Conservation (phyloP, 73 alveolate genomes). For the Paramecium primaurelia region DNA sequence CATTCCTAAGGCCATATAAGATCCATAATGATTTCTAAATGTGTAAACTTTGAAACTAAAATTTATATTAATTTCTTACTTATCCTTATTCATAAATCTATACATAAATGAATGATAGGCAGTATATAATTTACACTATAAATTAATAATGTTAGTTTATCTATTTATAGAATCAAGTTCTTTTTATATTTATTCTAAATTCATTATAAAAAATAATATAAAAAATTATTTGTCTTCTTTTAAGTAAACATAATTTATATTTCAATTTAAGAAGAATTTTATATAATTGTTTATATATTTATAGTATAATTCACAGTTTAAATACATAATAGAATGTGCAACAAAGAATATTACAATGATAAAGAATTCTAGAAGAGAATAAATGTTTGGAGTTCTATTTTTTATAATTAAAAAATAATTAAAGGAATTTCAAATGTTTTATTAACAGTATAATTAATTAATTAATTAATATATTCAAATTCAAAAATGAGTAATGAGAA, state of each 20-base stretch:
- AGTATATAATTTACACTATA: neutral
- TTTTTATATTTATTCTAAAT: neutral
- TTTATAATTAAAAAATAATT: neutral
- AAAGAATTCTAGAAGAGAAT: neutral
- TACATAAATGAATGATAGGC: neutral
- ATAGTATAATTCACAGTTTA: no score
- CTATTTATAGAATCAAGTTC: neutral
- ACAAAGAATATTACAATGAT: neutral
- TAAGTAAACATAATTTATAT: neutral
- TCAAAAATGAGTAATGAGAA: slow-evolving; percentile 49
- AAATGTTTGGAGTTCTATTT: neutral
- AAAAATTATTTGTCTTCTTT: neutral
- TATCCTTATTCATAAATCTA: neutral
- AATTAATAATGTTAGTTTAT: neutral
- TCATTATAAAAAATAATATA: neutral
- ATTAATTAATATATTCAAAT: neutral
- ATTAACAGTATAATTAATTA: neutral
- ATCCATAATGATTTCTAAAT: slow-evolving; percentile 50
- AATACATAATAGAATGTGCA: neutral
- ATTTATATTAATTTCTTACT: neutral
- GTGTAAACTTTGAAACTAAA: neutral
- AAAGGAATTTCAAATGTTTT: neutral
- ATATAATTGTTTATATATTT: no score
- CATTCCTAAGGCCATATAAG: slow-evolving; percentile 47
- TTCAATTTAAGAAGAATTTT: neutral